Percentiles rank a stretch among this genome's conserved stretches.
Evolutionary conservation across 2,329 filamentous ascomycete genomes (phyloP).

Genomic region (Dactylellina sp.): DNA sequence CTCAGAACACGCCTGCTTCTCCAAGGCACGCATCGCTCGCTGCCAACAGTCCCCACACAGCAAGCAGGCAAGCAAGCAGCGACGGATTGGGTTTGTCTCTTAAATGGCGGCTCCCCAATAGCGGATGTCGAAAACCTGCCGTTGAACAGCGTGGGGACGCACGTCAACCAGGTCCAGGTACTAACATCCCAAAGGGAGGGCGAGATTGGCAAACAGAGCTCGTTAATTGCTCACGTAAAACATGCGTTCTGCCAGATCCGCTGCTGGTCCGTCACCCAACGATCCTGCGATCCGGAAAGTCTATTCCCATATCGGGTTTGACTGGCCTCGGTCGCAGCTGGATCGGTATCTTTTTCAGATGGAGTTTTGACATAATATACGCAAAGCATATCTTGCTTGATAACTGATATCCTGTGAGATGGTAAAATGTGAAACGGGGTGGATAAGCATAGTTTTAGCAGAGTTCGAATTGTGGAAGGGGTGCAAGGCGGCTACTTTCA

Average conservation of each 20-base stretch:
- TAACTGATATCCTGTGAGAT: no score
- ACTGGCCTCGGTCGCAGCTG: constrained; percentile 7
- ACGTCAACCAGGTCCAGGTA: no score
- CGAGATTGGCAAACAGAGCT: constrained; percentile 31
- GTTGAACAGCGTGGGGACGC: constrained; percentile 17
- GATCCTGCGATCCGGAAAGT: constrained; percentile 7
- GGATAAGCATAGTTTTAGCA: no score
- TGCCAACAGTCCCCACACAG: background rate
- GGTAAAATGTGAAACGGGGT: no score
- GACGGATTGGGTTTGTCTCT: background rate
- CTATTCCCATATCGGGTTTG: no score
- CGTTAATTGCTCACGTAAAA: constrained; percentile 27
- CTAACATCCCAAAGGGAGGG: background rate
- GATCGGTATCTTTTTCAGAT: no score
- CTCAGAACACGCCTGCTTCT: background rate
- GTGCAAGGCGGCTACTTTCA: constrained; percentile 10
- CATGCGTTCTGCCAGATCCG: constrained; percentile 1
- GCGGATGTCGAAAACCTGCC: constrained; percentile 7
- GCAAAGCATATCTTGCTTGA: no score
- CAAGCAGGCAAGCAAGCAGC: background rate
- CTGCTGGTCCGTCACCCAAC: constrained; percentile 5
- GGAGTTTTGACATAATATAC: no score
- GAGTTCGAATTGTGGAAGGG: no score
- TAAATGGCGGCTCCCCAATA: background rate
- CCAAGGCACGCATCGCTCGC: background rate